Conservation (phyloP, 768 basidiomycete genomes). For the Tylopilus plumbeoviolaceoides region DNA sequence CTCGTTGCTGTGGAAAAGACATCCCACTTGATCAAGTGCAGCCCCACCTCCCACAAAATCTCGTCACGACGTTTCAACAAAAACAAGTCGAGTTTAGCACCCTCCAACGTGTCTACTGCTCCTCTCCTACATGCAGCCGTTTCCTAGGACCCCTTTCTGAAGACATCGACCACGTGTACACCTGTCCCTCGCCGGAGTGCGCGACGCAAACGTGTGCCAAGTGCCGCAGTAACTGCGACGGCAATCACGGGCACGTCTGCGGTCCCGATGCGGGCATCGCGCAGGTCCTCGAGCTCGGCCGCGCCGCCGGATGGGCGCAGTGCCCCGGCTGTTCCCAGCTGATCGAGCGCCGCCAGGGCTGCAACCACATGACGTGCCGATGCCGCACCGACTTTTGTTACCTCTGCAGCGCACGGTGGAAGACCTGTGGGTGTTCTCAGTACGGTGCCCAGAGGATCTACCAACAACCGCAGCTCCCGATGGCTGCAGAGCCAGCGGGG, state of each 20-base stretch:
- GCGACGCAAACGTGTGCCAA: not conserved
- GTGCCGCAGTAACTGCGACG: not conserved
- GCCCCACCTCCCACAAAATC: not conserved
- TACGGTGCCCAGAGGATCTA: too few relatives aligned
- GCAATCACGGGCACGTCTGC: not conserved
- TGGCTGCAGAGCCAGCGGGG: slow-evolving; percentile 44
- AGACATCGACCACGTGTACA: slow-evolving; percentile 10
- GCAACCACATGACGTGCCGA: too few relatives aligned
- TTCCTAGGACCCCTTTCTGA: slow-evolving; percentile 34
- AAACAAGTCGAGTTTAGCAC: not conserved
- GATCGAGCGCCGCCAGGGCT: not conserved
- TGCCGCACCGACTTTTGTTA: too few relatives aligned
- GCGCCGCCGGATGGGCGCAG: not conserved
- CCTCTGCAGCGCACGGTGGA: too few relatives aligned
- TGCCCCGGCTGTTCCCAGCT: not conserved
- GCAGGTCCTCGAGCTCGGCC: not conserved
- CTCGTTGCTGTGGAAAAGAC: not conserved
- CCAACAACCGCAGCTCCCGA: slow-evolving; percentile 35
- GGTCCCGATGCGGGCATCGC: not conserved
- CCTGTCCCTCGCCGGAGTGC: slow-evolving; percentile 22
- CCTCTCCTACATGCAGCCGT: slow-evolving; percentile 31
- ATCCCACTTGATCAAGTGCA: not conserved
- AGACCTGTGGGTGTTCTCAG: too few relatives aligned
- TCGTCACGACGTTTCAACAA: not conserved
- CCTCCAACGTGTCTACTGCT: slow-evolving; percentile 30